Percentiles rank a stretch among this genome's conserved stretches.
These are phyloP conservation scores for Omphalea diandra DNA, from an alignment of 441 rosid species.

Conservation along the genomic window DNA sequence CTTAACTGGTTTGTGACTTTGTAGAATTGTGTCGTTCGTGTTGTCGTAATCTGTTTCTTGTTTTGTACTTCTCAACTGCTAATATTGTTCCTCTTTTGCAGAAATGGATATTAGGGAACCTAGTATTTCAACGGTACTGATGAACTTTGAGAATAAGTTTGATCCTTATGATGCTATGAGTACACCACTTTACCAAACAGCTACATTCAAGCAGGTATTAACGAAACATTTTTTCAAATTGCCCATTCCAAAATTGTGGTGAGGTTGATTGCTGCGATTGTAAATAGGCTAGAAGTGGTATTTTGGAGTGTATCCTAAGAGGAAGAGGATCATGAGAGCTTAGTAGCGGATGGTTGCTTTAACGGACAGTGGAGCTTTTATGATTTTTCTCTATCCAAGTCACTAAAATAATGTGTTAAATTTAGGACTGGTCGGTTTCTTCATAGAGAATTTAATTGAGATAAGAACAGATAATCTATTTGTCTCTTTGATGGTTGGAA, in stretches of 20 bases:
- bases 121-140: constrained; percentile 62
- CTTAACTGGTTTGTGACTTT: constrained; percentile 47
- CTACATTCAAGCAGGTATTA: constrained; percentile 87
- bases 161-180: constrained; percentile 87
- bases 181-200: constrained; percentile 88
- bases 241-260: not conserved
- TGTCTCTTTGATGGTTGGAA: not conserved
- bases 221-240: not conserved
- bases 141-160: constrained; percentile 65
- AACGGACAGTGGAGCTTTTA: not conserved
- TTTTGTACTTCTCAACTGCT: constrained; percentile 2
- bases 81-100: constrained; percentile 20
- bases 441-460: not conserved
- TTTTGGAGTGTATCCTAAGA: not conserved
- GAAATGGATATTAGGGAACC: constrained; percentile 51
- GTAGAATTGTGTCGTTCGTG: constrained; percentile 9
- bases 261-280: not conserved
- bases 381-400: not conserved
- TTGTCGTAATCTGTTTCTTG: not conserved
- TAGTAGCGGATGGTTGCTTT: not conserved
- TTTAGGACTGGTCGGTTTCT: not conserved
- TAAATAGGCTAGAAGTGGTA: not conserved
- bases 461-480: not conserved
- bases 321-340: not conserved
- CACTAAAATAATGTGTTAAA: not conserved